Base-by-base conservation (phyloP, 2,329 filamentous ascomycete genomes). In the Penicillium expansum region DNA sequence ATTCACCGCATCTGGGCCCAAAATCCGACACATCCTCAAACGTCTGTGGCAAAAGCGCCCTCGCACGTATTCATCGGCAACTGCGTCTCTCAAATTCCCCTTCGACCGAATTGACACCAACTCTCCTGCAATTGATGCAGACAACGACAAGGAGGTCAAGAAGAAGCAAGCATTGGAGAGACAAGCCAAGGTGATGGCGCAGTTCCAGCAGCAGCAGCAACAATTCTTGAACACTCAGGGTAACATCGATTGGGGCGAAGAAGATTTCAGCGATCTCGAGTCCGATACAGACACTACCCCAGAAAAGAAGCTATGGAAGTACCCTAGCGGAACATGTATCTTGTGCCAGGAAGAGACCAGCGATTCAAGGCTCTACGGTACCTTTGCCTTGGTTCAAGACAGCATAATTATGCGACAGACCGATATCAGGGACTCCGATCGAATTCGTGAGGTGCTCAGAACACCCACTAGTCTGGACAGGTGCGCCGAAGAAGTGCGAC, bases 171-270 rank as follows among this genome's bases (percentile, higher is more conserved):
- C 94, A 0, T 77, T 92, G 39, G 93, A 92, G 66, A 86, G 94
- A 22, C 92, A 97, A 74, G 92, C 92, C 2, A 89, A 86, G 68
- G 91, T 99, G 32, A 97, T 99, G 92, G 94, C 92, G 1, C 92
- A 97, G 70, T 97, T 99, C 76, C 94, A 97, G 72, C 89, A 96
- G 70, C 93, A 99, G 70, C 95, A 97, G 71, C 93, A 95, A 75
- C 94, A 86, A 67, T 99, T 99, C 76, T 79, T 99, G 77, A 89
- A 91, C 55, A 94, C 88, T 62, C 92, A 97, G 73, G 88, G 85
- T n/a, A 82, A 87, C 41, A 84, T 96, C 58, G 90, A 96, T 72
- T 96, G 91, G 89, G 92, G 90, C 14, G 89, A 94, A 58, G 84
- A 91, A 49, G 90, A 94, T 45, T 83, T 90, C 29, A 87, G 89